Base-by-base conservation (phyloP, 2,329 filamentous ascomycete species). In the Penicillium nordicum region DNA sequence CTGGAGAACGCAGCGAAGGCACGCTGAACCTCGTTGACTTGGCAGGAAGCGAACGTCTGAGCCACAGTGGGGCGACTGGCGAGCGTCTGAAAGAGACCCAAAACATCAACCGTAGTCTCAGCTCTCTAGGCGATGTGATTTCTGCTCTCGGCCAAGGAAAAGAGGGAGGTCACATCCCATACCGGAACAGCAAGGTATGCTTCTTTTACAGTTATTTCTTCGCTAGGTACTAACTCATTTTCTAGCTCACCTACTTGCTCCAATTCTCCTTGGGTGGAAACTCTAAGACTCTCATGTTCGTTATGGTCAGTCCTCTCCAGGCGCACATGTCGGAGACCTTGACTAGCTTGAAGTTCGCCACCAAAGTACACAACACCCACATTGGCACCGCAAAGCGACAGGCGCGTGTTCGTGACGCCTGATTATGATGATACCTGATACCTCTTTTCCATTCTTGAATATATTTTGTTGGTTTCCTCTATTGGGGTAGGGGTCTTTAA, bases 211-310 rank as follows among this genome's bases (percentile, higher is more conserved):
- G 43, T 5, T n/a, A 18, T 34, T 9, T 43, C 11, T n/a, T 23
- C 16, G 7, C 34, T 12, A 27, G n/a, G 38, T 54, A 62, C 68
- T 67, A 65, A 65, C 56, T 27, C 23, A 32, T 2, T 34, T 11
- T 50, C 25, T 55, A 88, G 83, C 82, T 99, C 63, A 99, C 94
- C 9, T 96, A 97, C 70, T 82, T 99, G 45, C 82, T 99, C 37
- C 91, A 97, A 83, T 95, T 94, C 70, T 96, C 91, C 3, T 80
- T 99, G 8, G 93, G 94, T 4, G 94, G 94, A 16, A 97, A 96
- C 74, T 94, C 89, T 65, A 96, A 97, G 78, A 99, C 94, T 0
- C 87, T 99, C 67, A 99, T 99, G 94, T 96, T 99, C 73, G 91
- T 97, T 72, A 97, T 97, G 92, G 89, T 96, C 55, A 94, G 89